Evolutionary conservation across 2,329 filamentous ascomycete genomes (phyloP).

Genomic region (Claviceps spartinae): DNA sequence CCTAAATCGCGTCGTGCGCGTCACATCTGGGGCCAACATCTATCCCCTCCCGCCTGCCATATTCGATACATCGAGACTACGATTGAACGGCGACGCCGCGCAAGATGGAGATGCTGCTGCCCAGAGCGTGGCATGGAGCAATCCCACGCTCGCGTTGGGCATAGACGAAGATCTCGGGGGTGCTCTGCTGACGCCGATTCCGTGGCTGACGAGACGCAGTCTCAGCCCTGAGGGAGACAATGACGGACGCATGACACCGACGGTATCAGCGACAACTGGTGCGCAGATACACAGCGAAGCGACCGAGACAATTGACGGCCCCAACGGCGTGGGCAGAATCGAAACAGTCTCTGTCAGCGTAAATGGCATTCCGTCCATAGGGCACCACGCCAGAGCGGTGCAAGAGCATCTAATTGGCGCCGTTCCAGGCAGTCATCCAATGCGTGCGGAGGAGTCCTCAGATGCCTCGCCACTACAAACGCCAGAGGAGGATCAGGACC

Average conservation of each 20-base stretch:
- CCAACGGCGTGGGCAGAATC: slow-evolving; percentile 64
- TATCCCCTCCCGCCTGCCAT: slow-evolving; percentile 70
- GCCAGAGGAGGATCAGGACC: slow-evolving; percentile 3
- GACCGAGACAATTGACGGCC: slow-evolving; percentile 69
- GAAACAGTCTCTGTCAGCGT: slow-evolving; percentile 69
- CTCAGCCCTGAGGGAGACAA: slow-evolving; percentile 13
- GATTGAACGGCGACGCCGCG: slow-evolving; percentile 43
- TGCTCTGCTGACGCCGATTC: slow-evolving; percentile 83
- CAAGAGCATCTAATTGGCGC: slow-evolving; percentile 76
- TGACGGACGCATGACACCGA: slow-evolving; percentile 6
- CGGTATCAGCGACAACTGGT: slow-evolving; percentile 12
- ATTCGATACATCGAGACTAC: slow-evolving; percentile 41
- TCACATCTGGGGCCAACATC: slow-evolving; percentile 65
- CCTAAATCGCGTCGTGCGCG: slow-evolving; percentile 77
- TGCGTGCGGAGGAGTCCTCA: slow-evolving; percentile 24
- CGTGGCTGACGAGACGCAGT: slow-evolving; percentile 53
- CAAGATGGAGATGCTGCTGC: slow-evolving; percentile 9
- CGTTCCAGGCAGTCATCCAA: slow-evolving; percentile 52
- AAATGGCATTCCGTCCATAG: slow-evolving; percentile 50
- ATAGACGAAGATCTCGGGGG: slow-evolving; percentile 84
- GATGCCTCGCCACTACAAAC: neutral
- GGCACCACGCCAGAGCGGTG: slow-evolving; percentile 38
- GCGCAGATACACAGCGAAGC: slow-evolving; percentile 51
- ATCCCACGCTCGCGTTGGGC: slow-evolving; percentile 43
- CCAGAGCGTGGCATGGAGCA: slow-evolving; percentile 31